phyloP scores from a whole-genome alignment of 345 rosid genomes.

The Corchorus olitorius region DNA sequence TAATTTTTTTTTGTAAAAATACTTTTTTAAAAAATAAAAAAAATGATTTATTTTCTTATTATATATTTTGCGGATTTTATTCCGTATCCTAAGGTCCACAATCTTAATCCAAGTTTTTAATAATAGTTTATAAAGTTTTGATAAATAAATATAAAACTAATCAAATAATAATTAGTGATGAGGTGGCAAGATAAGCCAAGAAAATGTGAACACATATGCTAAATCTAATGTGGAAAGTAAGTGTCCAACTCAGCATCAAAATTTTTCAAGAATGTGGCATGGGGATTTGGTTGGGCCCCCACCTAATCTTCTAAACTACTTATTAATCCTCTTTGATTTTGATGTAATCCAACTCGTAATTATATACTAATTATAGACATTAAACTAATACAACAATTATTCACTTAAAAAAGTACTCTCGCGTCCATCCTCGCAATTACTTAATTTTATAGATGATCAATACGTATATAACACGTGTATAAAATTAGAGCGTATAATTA shows the following conservation, averaged over 20 bases:
- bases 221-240: conserved; percentile 22
- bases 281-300: conserved; percentile 31
- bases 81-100: conserved; percentile 30
- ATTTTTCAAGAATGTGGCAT: conserved; percentile 39
- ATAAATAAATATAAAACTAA: background rate
- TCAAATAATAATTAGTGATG: background rate
- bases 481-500: background rate
- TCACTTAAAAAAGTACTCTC: no score
- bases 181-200: conserved; percentile 19
- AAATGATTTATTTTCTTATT: background rate
- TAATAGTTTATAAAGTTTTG: background rate
- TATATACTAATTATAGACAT: background rate
- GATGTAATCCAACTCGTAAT: background rate
- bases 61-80: conserved; percentile 15
- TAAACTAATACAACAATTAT: background rate
- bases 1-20: background rate
- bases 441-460: background rate
- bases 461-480: background rate
- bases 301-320: conserved; percentile 23
- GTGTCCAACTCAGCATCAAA: conserved; percentile 34
- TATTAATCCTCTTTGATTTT: background rate
- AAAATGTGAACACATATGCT: conserved; percentile 4
- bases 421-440: no score
- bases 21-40: no score
- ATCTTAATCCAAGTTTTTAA: background rate